A percentile compares a stretch with the other conserved stretches of the same genome.
These are phyloP conservation scores for Bretschneidera sinensis DNA, from an alignment of 345 rosid species.

Conservation along the genomic window DNA sequence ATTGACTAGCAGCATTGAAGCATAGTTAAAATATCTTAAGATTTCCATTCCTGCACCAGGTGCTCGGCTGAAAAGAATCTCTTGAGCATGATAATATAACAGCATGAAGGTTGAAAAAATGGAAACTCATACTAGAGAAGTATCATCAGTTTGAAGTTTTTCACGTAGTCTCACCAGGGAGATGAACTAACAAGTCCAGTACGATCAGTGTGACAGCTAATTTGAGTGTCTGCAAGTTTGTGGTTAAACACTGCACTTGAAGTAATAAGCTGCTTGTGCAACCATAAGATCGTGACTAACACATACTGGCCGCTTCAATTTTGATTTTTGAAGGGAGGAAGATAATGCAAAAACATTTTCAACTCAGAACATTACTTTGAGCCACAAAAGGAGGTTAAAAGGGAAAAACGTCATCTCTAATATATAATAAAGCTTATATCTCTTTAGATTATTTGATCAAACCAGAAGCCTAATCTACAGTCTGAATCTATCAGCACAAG, in stretches of 20 bases:
- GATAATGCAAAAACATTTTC: conserved; percentile 34
- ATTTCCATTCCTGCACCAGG: too few species aligned
- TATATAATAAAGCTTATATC: too few species aligned
- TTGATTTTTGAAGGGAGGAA: conserved; percentile 33
- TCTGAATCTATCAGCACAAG: background rate
- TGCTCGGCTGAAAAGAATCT: too few species aligned
- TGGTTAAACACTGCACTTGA: conserved; percentile 44
- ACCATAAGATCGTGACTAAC: conserved; percentile 45
- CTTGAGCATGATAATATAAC: too few species aligned
- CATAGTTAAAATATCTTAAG: too few species aligned
- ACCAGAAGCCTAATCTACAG: too few species aligned
- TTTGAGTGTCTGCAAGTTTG: conserved; percentile 43
- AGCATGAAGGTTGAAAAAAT: background rate
- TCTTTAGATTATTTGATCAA: too few species aligned
- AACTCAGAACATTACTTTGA: background rate
- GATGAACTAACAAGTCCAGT: conserved; percentile 50
- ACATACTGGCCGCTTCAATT: conserved; percentile 30
- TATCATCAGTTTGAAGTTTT: background rate
- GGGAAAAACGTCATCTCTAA: background rate
- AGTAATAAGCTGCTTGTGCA: conserved; percentile 45
- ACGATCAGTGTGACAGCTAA: conserved; percentile 67
- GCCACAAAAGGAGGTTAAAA: background rate
- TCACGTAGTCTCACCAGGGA: conserved; percentile 41
- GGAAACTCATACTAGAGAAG: background rate
- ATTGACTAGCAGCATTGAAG: too few species aligned